Evolutionary conservation across 2,329 filamentous ascomycete species (phyloP).

Genomic region (Colletotrichum echinochloae): DNA sequence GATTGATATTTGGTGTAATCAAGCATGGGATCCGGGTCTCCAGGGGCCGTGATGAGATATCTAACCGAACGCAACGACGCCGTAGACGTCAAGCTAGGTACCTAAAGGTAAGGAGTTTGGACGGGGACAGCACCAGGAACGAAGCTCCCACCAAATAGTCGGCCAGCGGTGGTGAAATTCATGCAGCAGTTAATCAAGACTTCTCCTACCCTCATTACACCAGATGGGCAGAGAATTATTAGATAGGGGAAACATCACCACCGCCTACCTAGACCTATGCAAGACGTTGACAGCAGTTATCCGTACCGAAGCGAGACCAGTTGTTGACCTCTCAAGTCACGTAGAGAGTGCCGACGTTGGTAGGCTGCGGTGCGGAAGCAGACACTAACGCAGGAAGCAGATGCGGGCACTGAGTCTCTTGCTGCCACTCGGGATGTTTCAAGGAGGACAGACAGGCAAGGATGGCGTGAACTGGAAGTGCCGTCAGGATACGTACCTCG

Average conservation of each 20-base stretch:
- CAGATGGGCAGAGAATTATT: background rate
- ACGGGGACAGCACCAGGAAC: background rate
- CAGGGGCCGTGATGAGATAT: background rate
- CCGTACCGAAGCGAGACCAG: background rate
- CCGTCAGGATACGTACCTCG: background rate
- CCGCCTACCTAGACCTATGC: background rate
- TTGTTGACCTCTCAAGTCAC: background rate
- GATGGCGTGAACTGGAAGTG: slow-evolving; percentile 8
- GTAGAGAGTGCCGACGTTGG: background rate
- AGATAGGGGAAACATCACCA: background rate
- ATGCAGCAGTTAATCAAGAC: background rate
- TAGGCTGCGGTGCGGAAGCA: background rate
- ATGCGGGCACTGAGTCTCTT: slow-evolving; percentile 5
- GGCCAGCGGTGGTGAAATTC: background rate
- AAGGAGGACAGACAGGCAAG: slow-evolving; percentile 19
- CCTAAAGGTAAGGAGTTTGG: background rate
- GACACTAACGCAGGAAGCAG: background rate
- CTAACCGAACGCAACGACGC: too few relatives aligned
- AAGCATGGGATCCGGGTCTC: background rate
- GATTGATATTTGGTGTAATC: background rate
- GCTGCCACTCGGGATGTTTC: slow-evolving; percentile 32
- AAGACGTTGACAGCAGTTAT: background rate
- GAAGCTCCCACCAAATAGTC: background rate
- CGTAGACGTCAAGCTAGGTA: background rate
- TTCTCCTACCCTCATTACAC: background rate